Base-by-base conservation (phyloP, 1,139 yeast species). In the Hanseniaspora gamundiae region DNA sequence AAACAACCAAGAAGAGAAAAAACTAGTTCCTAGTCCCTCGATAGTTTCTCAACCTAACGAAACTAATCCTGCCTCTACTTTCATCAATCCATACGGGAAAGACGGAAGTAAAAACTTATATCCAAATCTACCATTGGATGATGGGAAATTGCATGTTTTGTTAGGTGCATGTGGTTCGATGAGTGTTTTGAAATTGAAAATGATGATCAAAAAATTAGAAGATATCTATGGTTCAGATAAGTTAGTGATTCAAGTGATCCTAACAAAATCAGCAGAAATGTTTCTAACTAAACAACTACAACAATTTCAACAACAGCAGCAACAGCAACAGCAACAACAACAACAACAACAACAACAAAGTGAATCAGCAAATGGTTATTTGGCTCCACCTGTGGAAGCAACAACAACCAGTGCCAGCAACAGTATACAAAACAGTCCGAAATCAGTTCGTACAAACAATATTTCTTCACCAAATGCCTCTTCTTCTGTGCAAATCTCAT, bases 111-210 rank as follows among this genome's bases (percentile, higher is more conserved):
- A 75, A 35, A 78, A 78, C 51, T 68, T 78, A 43, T 94, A 84
- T 56, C 87, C 94, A 2, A 69, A 94, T 39, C 67, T 87, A 52
- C 94, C 94, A 1, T 86, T 82, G 58, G 88, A 87, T 60, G 97
- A 88, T 61, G 95, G 94, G 7, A 87, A 84, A 58, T 65, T 84
- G 47, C 97, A 88, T 64, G 76, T 88, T 19, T 68, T 88, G 47
- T 69, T 88, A 47, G 96, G 95, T 2, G 94, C 87, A 1, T 86
- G 95, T 53, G 97, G 96, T 2, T 86, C 95, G 0, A 69, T 84
- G 42, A 80, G 94, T 4, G 80, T 87, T 4, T 71, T 74, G 47
- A 85, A 87, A 62, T 75, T 87, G 42, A 79, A 83, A 52, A 67
- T 74, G 41, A 85, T 87, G 50, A 80, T 86, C 38, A 68, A 71